Base-by-base conservation (phyloP, 1,139 yeast species). In the Debaryomyces sp. region DNA sequence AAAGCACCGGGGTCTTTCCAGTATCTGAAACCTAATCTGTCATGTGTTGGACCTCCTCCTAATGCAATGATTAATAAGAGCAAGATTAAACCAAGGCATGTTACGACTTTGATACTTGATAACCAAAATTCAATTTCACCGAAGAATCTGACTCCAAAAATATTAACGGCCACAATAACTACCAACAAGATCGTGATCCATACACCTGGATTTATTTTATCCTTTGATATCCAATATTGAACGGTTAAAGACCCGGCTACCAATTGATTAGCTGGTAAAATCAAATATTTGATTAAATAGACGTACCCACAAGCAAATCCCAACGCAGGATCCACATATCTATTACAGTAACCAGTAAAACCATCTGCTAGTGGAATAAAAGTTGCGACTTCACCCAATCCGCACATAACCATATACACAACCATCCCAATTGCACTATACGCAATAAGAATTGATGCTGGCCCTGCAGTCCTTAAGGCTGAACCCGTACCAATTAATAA, bases 251-350 rank as follows among this genome's bases (percentile, higher is more conserved):
- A 77, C 32, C 84, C 85, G 0, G 88, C 89, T 35, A 73, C 78
- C 75, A 79, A 51, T 52, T 63, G 87, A 64, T 85, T 84, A 29
- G 92, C 87, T 6, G 88, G 81, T 51, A 84, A 76, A 62, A 86
- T 79, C 56, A 84, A 71, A 62, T 85, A 86, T 49, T 66, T 66
- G 50, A 81, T 74, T 56, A 82, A 73, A 64, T 86, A 86, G 21
- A 78, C 75, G 62, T 83, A 83, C 50, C 91, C 92, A 60, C 87
- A 86, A 2, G 90, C 90, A 65, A 85, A 85, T 1, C 91, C 92
- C 45, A 86, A 73, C 5, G 89, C 81, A 32, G 84, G 86, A 57
- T 85, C 90, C 49, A 81, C 82, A 58, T 84, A 86, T 52, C 91
- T 73, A 46, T 81, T 76, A 49, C 87, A 82, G 61, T 85, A 86